Conservation (phyloP, 352 stramenopile species). For the Pythium aphanidermatum region DNA sequence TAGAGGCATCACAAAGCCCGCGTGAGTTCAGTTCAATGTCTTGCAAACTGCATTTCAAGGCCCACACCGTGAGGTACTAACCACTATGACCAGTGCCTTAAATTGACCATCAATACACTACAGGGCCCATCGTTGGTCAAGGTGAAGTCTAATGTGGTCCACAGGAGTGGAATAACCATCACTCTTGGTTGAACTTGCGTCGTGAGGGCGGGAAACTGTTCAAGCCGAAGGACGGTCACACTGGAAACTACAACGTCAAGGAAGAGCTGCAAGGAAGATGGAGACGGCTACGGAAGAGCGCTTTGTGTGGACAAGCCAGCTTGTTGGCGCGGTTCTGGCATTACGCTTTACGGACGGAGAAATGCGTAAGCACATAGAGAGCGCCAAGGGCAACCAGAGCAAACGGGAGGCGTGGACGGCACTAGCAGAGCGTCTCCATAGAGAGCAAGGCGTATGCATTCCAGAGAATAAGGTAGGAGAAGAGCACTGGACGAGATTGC, state of each 20-base stretch:
- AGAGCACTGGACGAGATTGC: background rate
- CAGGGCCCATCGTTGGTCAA: no score
- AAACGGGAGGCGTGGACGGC: slow-evolving; percentile 13
- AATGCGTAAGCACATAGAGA: slow-evolving; percentile 4
- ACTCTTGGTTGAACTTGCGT: no score
- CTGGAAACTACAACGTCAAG: background rate
- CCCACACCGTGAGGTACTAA: no score
- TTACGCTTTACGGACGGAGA: slow-evolving; percentile 14
- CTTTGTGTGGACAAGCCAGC: slow-evolving; percentile 10
- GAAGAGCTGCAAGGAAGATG: background rate
- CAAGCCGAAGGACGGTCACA: no score
- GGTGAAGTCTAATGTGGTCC: no score
- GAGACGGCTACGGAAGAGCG: slow-evolving; percentile 9
- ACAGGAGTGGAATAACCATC: no score
- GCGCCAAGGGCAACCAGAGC: slow-evolving; percentile 10
- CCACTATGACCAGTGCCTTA: no score
- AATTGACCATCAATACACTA: no score
- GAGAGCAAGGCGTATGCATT: slow-evolving; percentile 2
- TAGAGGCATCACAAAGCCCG: no score
- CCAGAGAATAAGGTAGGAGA: slow-evolving; percentile 12
- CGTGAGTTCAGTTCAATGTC: no score
- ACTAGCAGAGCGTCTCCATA: slow-evolving; percentile 2
- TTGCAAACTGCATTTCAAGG: no score
- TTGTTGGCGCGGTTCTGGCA: slow-evolving; percentile 12
- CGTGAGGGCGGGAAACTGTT: no score